Percentiles rank a stretch among this genome's conserved stretches.
These are phyloP conservation scores for Saccharomycopsis phalli DNA, from an alignment of 1,139 yeast genomes.

Conservation along the genomic window DNA sequence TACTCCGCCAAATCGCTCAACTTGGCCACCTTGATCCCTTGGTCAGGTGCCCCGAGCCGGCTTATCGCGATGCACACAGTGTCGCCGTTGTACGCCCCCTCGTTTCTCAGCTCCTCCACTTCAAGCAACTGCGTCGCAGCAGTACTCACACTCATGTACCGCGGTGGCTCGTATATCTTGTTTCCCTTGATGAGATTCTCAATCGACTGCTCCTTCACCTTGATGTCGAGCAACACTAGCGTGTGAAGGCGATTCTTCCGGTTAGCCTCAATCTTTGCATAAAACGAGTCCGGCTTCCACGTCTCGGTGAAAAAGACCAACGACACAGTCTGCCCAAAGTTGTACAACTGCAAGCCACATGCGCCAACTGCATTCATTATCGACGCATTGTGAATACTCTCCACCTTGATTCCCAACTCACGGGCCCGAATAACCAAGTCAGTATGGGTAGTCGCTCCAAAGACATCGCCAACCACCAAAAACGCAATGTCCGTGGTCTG, in stretches of 20 bases:
- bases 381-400: conserved; percentile 88
- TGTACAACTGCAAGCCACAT: conserved; percentile 90
- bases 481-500: conserved; percentile 80
- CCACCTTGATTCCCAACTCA: conserved; percentile 68
- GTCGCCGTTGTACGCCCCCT: conserved; percentile 68
- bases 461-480: conserved; percentile 94
- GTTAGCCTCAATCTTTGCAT: conserved; percentile 81
- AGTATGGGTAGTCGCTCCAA: conserved; percentile 97
- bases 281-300: conserved; percentile 97
- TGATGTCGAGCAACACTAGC: conserved; percentile 76
- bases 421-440: conserved; percentile 88
- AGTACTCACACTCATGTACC: conserved; percentile 88
- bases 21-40: conserved; percentile 78
- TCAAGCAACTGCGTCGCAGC: conserved; percentile 85
- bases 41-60: conserved; percentile 80
- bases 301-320: conserved; percentile 88
- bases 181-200: conserved; percentile 94
- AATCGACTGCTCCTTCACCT: conserved; percentile 92
- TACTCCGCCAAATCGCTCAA: conserved; percentile 63
- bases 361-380: conserved; percentile 99
- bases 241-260: conserved; percentile 88
- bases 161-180: conserved; percentile 88
- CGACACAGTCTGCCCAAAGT: conserved; percentile 94
- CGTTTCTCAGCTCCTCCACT: conserved; percentile 67
- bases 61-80: conserved; percentile 94